Percentiles rank a stretch among this genome's conserved stretches.
Evolutionary conservation across 345 rosid genomes (phyloP).

Genomic region (Populus simonii): DNA sequence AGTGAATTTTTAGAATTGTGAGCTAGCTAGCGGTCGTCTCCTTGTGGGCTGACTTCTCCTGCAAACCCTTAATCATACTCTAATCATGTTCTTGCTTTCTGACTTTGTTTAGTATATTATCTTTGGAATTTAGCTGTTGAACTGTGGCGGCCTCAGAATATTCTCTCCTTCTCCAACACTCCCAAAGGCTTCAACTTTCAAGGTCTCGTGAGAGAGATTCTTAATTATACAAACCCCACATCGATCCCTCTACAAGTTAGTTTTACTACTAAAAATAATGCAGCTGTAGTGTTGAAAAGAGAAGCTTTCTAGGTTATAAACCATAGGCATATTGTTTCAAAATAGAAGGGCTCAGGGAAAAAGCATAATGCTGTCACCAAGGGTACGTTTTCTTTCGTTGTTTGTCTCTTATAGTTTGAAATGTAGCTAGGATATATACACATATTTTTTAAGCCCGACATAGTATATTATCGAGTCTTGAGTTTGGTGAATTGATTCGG

Average conservation of each 20-base stretch:
- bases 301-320: background rate
- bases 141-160: constrained; percentile 83
- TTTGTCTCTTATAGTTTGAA: constrained; percentile 40
- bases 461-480: too few species aligned
- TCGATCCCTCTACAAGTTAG: too few species aligned
- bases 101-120: constrained; percentile 39
- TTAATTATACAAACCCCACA: constrained; percentile 9
- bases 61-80: constrained; percentile 78
- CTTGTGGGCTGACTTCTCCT: constrained; percentile 90
- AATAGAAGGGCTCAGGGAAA: constrained; percentile 23
- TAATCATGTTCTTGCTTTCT: constrained; percentile 65
- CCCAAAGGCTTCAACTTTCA: constrained; percentile 44
- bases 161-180: constrained; percentile 65
- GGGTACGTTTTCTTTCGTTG: constrained; percentile 44
- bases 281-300: background rate
- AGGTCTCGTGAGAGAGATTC: constrained; percentile 34
- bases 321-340: constrained; percentile 1
- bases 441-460: too few species aligned
- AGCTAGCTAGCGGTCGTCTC: constrained; percentile 56
- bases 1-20: constrained; percentile 80
- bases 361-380: constrained; percentile 58
- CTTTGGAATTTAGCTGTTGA: constrained; percentile 85
- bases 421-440: background rate
- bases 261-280: background rate
- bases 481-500: fast-evolving